A percentile compares a stretch with the other conserved stretches of the same genome.
These are phyloP conservation scores for Colletotrichum simmondsii DNA, from an alignment of 2,329 filamentous ascomycete genomes.

Conservation along the genomic window DNA sequence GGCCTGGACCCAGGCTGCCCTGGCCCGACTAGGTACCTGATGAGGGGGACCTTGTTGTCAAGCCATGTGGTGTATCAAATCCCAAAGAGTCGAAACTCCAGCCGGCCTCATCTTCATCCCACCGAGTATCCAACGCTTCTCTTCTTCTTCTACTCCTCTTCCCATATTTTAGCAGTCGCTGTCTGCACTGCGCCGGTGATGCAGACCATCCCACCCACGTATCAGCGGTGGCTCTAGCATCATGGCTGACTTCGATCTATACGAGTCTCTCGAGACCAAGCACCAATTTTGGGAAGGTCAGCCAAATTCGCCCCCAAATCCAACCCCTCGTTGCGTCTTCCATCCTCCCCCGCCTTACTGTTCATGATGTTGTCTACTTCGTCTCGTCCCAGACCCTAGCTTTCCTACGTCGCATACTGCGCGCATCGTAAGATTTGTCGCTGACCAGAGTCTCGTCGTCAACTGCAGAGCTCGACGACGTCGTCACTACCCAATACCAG, in stretches of 20 bases:
- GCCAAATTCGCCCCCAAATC: constrained; percentile 35
- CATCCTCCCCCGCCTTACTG: constrained; percentile 24
- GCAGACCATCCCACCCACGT: constrained; percentile 6
- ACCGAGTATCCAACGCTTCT: neutral
- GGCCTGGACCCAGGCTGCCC: neutral
- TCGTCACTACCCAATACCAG: constrained; percentile 58
- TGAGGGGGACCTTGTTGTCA: constrained; percentile 17
- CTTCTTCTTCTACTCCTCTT: neutral
- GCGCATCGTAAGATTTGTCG: neutral
- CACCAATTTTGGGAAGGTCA: constrained; percentile 90
- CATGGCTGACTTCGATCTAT: constrained; percentile 74
- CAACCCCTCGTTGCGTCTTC: neutral
- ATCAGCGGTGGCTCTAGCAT: constrained; percentile 39
- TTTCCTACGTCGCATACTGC: neutral
- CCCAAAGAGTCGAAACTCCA: constrained; percentile 25
- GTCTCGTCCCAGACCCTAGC: neutral
- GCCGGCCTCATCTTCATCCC: constrained; percentile 20
- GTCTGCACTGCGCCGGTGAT: constrained; percentile 22
- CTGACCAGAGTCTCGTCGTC: constrained; percentile 7
- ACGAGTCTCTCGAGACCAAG: constrained; percentile 78
- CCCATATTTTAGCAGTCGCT: neutral
- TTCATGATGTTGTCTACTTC: neutral
- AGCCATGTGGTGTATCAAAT: constrained; percentile 30
- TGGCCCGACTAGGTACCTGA: neutral
- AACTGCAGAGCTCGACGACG: constrained; percentile 57